Conservation (phyloP, 305 asterid genomes). For the Ruellia speciosa region DNA sequence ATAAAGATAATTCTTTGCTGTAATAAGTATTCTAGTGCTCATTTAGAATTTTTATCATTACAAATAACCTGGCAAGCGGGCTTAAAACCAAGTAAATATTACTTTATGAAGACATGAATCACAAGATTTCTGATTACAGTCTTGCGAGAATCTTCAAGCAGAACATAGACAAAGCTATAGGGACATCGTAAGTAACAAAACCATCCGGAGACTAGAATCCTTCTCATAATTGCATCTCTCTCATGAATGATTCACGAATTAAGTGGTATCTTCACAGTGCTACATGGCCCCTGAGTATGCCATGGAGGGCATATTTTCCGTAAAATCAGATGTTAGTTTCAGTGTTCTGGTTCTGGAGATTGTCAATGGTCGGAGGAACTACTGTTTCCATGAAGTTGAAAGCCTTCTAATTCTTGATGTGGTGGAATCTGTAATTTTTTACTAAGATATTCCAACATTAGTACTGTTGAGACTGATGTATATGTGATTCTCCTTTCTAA, state of each 20-base stretch:
- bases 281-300: constrained; percentile 68
- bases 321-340: constrained; percentile 54
- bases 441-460: too few species aligned
- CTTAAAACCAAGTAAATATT: constrained; percentile 33
- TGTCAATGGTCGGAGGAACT: constrained; percentile 42
- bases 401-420: constrained; percentile 38
- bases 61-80: too few species aligned
- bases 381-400: constrained; percentile 31
- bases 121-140: constrained; percentile 33
- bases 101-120: constrained; percentile 31
- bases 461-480: too few species aligned
- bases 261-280: constrained; percentile 30
- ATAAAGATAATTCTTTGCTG: too few species aligned
- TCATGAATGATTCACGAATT: not conserved
- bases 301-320: constrained; percentile 52
- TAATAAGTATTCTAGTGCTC: too few species aligned
- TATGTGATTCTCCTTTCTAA: constrained; percentile 8
- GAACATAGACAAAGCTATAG: constrained; percentile 35
- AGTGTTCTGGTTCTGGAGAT: constrained; percentile 47
- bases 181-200: constrained; percentile 44
- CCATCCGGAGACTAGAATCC: too few species aligned
- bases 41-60: too few species aligned
- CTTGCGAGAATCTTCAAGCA: constrained; percentile 43
- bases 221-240: not conserved
- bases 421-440: constrained; percentile 46